Conservation (phyloP, 2,329 filamentous ascomycete genomes). For the Pseudogymnoascus sp. region DNA sequence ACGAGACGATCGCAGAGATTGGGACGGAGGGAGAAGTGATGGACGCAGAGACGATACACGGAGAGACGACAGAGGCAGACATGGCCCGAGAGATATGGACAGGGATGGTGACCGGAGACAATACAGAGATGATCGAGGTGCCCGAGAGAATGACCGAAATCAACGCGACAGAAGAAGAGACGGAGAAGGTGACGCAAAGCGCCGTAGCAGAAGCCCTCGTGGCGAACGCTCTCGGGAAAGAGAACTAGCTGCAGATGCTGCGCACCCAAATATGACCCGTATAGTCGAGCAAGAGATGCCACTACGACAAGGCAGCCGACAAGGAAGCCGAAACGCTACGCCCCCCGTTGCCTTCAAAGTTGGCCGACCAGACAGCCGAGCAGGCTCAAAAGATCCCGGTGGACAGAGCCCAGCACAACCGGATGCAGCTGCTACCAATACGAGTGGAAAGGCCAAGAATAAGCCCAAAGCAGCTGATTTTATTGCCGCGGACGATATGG, state of each 20-base stretch:
- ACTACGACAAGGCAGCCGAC: conserved; percentile 17
- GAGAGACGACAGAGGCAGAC: conserved; percentile 26
- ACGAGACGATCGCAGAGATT: conserved; percentile 28
- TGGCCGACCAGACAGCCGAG: conserved; percentile 3
- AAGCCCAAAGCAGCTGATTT: conserved; percentile 13
- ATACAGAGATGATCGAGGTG: conserved; percentile 16
- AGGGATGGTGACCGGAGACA: conserved; percentile 1
- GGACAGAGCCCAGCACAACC: neutral
- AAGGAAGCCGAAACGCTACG: conserved; percentile 20
- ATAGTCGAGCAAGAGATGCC: neutral
- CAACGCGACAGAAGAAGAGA: conserved; percentile 10
- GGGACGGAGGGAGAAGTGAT: conserved; percentile 31
- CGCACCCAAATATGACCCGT: neutral
- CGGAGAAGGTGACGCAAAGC: neutral
- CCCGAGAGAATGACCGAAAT: conserved; percentile 22
- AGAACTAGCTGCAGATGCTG: neutral
- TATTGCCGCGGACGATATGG: conserved; percentile 13
- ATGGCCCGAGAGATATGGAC: conserved; percentile 33
- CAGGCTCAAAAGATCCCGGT: conserved; percentile 12
- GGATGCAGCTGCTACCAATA: conserved; percentile 13
- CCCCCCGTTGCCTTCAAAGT: conserved; percentile 29
- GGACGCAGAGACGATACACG: conserved; percentile 30
- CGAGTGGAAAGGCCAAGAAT: conserved; percentile 3
- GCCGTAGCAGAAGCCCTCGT: conserved; percentile 14
- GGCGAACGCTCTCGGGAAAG: conserved; percentile 10